Percentiles rank a stretch among this genome's conserved stretches.
These are phyloP conservation scores for Leccinum subtestaceum DNA, from an alignment of 768 basidiomycete genomes.

Conservation along the genomic window DNA sequence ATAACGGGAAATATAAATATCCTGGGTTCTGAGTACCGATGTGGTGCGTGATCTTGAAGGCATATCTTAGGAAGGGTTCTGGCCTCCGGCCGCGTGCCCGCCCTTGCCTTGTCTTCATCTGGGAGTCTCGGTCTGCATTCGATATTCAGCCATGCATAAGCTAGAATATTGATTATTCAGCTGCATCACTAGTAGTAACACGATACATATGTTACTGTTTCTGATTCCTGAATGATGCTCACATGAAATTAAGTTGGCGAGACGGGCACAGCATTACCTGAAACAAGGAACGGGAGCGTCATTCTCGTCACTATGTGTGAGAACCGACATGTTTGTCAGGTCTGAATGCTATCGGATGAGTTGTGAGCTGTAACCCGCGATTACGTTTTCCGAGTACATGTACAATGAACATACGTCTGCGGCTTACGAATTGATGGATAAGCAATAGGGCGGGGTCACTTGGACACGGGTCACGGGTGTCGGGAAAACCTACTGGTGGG, in stretches of 20 bases:
- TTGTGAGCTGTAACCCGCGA: neutral
- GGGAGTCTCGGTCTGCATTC: neutral
- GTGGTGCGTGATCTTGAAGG: neutral
- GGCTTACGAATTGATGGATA: neutral
- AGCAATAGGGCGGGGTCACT: neutral
- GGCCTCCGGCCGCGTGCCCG: neutral
- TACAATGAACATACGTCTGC: neutral
- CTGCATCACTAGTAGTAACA: neutral
- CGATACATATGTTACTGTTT: neutral
- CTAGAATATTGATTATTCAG: neutral
- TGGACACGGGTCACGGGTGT: neutral
- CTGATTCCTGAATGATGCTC: neutral
- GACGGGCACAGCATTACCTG: neutral
- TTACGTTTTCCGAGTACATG: neutral
- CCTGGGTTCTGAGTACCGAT: neutral
- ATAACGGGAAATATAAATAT: neutral
- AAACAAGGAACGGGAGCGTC: constrained; percentile 1
- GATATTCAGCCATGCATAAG: neutral
- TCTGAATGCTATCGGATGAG: constrained; percentile 15
- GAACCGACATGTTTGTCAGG: constrained; percentile 11
- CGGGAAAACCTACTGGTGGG: neutral
- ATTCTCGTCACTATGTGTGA: constrained; percentile 5
- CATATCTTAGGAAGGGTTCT: neutral
- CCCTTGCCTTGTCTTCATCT: neutral
- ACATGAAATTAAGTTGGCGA: neutral